Base-by-base conservation (phyloP, 306 rosid genomes). In the Castanea mollissima region DNA sequence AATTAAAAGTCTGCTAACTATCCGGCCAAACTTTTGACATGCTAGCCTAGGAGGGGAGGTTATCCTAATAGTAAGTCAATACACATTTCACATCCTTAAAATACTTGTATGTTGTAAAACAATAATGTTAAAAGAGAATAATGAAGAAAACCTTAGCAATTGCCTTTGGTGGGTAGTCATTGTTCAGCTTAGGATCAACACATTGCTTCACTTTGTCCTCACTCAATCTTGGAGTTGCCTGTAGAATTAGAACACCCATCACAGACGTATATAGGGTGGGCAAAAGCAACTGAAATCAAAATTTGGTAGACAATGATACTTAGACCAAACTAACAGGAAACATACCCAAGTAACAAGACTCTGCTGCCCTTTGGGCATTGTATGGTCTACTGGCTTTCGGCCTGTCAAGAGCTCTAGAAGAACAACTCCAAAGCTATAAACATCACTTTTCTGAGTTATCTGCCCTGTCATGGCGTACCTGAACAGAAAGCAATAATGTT, bases 401-500 rank as follows among this genome's bases (percentile, higher is more conserved):
- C 99, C 99, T 1, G 99, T 95, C 83, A 95, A 84, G 78, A 95
- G 96, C 81, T 95, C 97, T 32, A 95, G 85, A 76, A 95, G 94
- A 85, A 95, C 98, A 73, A 95, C 99, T n/a, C 99, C 98, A 70
- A 96, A 96, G 84, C 99, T 96, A 80, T 93, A 96, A 49, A 96
- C 98, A 82, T 96, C 99, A 55, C 98, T 96, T 83, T 96, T 93
- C 64, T 96, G 99, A 58, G 97, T 96, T 57, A 96, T 96, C 68
- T 96, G 99, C 8, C 99, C 99, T 1, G 99, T 96, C 98, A 96
- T 93, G 74, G 99, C 99, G 67, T 95, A 95, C 92, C 99, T 95
- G 80, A 72, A 81, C 60, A 79, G 71, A 78, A 79, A 73, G 58
- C 25, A 56, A 64, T 31, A 32, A 62, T 35, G 68, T 77, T 74